These are phyloP conservation scores for Phyllosticta paracitricarpa DNA, from an alignment of 2,329 filamentous ascomycete species.

Conservation along the genomic window DNA sequence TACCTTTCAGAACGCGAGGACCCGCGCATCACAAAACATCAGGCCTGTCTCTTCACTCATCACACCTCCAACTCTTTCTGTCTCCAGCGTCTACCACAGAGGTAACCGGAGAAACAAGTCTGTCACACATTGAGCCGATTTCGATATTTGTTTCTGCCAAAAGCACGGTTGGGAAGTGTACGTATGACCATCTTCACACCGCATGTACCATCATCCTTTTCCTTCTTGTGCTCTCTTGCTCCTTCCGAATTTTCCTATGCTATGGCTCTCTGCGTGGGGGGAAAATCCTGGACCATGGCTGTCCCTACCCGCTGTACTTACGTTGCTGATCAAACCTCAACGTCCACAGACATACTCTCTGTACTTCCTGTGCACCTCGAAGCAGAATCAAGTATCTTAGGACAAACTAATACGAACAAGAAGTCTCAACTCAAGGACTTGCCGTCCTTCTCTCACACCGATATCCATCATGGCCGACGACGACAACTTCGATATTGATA, in stretches of 20 bases:
- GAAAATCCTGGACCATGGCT: not conserved
- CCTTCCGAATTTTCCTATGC: not conserved
- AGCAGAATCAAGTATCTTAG: slow-evolving; percentile 23
- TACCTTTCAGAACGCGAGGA: slow-evolving; percentile 5
- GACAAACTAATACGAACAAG: slow-evolving; percentile 16
- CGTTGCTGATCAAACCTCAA: slow-evolving; percentile 25
- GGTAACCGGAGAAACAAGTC: slow-evolving; percentile 5
- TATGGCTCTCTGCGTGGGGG: not conserved
- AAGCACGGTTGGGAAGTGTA: slow-evolving; percentile 10
- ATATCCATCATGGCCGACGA: slow-evolving; percentile 42
- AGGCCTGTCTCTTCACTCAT: slow-evolving; percentile 8
- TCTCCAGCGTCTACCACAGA: slow-evolving; percentile 7
- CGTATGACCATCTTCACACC: slow-evolving; percentile 11
- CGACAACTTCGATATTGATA: slow-evolving; percentile 62
- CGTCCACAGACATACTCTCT: slow-evolving; percentile 25
- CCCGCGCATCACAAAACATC: slow-evolving; percentile 2
- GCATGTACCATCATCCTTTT: slow-evolving; percentile 16
- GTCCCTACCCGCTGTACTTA: slow-evolving; percentile 3
- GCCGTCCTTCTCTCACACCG: slow-evolving; percentile 13
- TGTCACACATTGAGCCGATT: slow-evolving; percentile 21
- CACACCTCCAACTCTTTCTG: slow-evolving; percentile 6
- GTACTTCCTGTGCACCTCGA: slow-evolving; percentile 27
- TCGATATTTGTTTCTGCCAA: slow-evolving; percentile 19
- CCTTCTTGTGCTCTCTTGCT: slow-evolving; percentile 7
- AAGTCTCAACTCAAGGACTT: slow-evolving; percentile 11